Evolutionary conservation across 2,329 filamentous ascomycete species (phyloP).

Genomic region (Phyllachora maydis): DNA sequence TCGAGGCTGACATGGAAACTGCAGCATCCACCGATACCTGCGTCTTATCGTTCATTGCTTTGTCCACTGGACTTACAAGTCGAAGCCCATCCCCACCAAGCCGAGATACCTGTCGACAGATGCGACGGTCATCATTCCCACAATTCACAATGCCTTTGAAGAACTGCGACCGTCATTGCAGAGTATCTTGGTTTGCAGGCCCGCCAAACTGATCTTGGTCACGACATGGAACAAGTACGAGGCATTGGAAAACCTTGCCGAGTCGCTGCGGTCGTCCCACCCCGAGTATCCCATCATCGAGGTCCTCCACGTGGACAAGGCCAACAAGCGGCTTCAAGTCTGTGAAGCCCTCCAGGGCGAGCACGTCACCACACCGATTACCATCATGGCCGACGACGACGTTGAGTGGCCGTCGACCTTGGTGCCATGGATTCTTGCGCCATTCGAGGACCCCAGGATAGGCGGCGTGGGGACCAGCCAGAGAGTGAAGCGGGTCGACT

Average conservation of each 20-base stretch:
- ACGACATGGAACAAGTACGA: slow-evolving; percentile 66
- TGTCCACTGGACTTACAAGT: slow-evolving; percentile 74
- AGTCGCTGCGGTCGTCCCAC: slow-evolving; percentile 21
- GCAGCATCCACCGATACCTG: slow-evolving; percentile 69
- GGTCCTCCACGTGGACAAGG: slow-evolving; percentile 60
- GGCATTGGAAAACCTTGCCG: slow-evolving; percentile 44
- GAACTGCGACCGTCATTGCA: slow-evolving; percentile 65
- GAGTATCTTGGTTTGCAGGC: slow-evolving; percentile 51
- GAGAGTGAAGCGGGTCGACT: slow-evolving; percentile 51
- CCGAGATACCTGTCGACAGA: slow-evolving; percentile 64
- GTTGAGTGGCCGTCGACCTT: slow-evolving; percentile 79
- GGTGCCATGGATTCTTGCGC: slow-evolving; percentile 79
- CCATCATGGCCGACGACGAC: slow-evolving; percentile 87
- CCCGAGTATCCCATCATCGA: slow-evolving; percentile 36
- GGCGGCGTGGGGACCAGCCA: slow-evolving; percentile 90
- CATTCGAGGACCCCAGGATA: slow-evolving; percentile 67
- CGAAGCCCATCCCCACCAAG: slow-evolving; percentile 61
- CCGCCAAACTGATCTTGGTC: slow-evolving; percentile 60
- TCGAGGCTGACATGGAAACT: slow-evolving; percentile 4
- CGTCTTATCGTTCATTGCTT: slow-evolving; percentile 69
- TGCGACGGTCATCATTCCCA: slow-evolving; percentile 87
- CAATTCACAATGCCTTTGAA: slow-evolving; percentile 71
- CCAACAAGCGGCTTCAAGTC: slow-evolving; percentile 90
- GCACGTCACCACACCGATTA: slow-evolving; percentile 64
- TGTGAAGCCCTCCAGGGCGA: slow-evolving; percentile 59